Conservation (phyloP, 2,329 filamentous ascomycete genomes). For the Talaromyces sp. region DNA sequence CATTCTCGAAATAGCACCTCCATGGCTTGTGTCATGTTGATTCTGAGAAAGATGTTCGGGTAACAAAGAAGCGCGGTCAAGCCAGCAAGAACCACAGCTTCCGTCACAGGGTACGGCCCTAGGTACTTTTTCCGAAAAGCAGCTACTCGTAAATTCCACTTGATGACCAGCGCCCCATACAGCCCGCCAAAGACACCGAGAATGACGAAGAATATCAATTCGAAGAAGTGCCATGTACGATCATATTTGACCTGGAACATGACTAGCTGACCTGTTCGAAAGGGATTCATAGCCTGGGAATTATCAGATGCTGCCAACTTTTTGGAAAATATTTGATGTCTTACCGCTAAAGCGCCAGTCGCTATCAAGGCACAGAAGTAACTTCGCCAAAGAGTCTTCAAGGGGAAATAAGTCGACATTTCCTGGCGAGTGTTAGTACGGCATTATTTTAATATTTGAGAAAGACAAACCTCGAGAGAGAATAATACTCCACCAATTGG, state of each 20-base stretch:
- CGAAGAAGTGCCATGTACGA: conserved; percentile 96
- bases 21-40: conserved; percentile 99
- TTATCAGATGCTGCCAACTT: not conserved
- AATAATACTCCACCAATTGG: conserved; percentile 96
- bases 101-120: conserved; percentile 73
- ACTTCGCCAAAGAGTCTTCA: conserved; percentile 96
- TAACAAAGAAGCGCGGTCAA: conserved; percentile 91
- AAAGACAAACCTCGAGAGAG: conserved; percentile 64
- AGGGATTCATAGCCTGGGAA: conserved; percentile 81
- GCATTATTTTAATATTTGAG: not conserved
- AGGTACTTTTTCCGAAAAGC: conserved; percentile 93
- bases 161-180: conserved; percentile 95
- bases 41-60: conserved; percentile 87
- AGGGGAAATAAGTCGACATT: conserved; percentile 92
- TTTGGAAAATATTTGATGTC: conserved; percentile 16
- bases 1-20: conserved; percentile 95
- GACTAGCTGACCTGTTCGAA: conserved; percentile 92
- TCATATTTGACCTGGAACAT: conserved; percentile 99
- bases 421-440: conserved; percentile 47
- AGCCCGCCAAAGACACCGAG: conserved; percentile 90
- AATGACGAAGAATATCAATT: conserved; percentile 84
- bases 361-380: conserved; percentile 97
- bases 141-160: conserved; percentile 89
- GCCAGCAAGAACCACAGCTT: conserved; percentile 76
- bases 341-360: conserved; percentile 75